Evolutionary conservation across 495 filamentous ascomycete species (phyloP).

Genomic region (Immersiella caudata): DNA sequence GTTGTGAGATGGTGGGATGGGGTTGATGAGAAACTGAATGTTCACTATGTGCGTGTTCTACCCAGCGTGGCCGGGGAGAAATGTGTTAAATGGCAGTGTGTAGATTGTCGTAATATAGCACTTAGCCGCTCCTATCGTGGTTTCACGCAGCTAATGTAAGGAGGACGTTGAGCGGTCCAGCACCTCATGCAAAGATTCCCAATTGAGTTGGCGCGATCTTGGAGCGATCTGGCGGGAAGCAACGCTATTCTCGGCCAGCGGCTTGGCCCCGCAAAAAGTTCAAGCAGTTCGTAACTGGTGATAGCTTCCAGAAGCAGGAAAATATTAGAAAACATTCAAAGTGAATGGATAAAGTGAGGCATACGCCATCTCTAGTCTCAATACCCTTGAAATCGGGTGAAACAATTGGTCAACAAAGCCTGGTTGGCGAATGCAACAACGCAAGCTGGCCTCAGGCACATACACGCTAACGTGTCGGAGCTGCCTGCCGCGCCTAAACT

Average conservation of each 20-base stretch:
- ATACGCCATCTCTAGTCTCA: background rate
- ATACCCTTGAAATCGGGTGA: background rate
- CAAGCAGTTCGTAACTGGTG: background rate
- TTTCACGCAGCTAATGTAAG: background rate
- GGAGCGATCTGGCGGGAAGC: background rate
- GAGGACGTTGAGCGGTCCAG: background rate
- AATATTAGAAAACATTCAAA: background rate
- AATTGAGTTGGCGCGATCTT: constrained; percentile 1
- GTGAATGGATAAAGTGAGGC: background rate
- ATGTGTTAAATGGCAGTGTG: background rate
- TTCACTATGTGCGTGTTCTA: background rate
- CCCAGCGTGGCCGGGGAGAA: background rate
- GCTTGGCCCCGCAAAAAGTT: background rate
- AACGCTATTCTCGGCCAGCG: background rate
- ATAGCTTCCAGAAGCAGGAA: background rate
- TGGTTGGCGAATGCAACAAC: background rate
- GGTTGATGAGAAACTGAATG: background rate
- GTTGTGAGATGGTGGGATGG: background rate
- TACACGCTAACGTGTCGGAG: constrained; percentile 11
- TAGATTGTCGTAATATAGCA: background rate
- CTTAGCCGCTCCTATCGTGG: background rate
- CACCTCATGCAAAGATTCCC: background rate
- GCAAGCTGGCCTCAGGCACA: constrained; percentile 1
- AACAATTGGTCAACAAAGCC: background rate
- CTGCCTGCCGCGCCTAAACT: constrained; percentile 16